Evolutionary conservation across 2,329 filamentous ascomycete genomes (phyloP).

Genomic region (Zelopaecilomyces penicillatus): DNA sequence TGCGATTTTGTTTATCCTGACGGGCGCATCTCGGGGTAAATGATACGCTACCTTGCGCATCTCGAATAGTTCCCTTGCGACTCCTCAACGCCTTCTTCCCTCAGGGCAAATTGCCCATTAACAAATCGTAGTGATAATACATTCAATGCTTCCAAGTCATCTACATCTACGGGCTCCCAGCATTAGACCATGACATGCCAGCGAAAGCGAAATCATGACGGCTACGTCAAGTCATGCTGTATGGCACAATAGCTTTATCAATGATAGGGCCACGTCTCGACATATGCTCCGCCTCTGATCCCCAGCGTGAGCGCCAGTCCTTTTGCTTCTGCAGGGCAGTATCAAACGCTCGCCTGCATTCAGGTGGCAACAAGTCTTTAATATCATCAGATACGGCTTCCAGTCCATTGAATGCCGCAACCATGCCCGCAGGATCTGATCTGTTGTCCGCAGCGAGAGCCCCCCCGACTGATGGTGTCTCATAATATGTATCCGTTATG

Average conservation of each 20-base stretch:
- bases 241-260: conserved; percentile 57
- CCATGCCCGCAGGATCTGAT: conserved; percentile 36
- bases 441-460: conserved; percentile 36
- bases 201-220: conserved; percentile 25
- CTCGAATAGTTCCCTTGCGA: too few relatives aligned
- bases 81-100: too few relatives aligned
- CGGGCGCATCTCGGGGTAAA: too few relatives aligned
- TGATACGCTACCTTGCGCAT: too few relatives aligned
- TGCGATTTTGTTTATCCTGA: too few relatives aligned
- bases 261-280: conserved; percentile 46
- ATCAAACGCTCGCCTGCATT: conserved; percentile 67
- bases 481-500: conserved; percentile 46
- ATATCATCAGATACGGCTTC: conserved; percentile 57
- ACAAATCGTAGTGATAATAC: too few relatives aligned
- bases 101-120: too few relatives aligned
- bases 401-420: conserved; percentile 51
- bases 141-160: too few relatives aligned
- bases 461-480: conserved; percentile 41
- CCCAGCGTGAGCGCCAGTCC: conserved; percentile 69
- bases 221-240: conserved; percentile 33
- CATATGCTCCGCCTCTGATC: conserved; percentile 52
- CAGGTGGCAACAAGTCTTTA: conserved; percentile 54
- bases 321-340: conserved; percentile 55
- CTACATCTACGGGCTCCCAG: background rate
- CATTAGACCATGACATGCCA: background rate